phyloP scores from a whole-genome alignment of 768 basidiomycete genomes.

The Hebeloma cylindrosporum region DNA sequence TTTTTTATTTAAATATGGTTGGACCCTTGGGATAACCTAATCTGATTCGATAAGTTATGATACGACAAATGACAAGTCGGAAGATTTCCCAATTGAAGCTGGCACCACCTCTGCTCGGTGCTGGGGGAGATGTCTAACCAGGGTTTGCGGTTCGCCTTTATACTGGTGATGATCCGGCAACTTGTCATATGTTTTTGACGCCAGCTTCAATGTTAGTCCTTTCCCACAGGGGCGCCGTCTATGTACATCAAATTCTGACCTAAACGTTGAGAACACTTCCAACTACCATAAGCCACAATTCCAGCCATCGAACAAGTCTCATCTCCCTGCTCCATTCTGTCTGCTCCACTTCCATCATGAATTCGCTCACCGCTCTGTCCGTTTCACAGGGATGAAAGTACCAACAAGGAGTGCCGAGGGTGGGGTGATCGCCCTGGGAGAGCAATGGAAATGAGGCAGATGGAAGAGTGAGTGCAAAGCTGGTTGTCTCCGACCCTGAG shows the following conservation, averaged over 20 bases:
- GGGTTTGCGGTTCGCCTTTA: constrained; percentile 1
- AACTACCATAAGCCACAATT: constrained; percentile 79
- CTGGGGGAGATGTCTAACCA: too few relatives aligned
- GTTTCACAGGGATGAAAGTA: constrained; percentile 89
- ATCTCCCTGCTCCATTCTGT: constrained; percentile 31
- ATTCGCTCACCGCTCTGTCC: constrained; percentile 60
- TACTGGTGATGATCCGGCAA: constrained; percentile 25
- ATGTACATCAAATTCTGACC: too few relatives aligned
- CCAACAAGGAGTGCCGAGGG: constrained; percentile 73
- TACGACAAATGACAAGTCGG: constrained; percentile 36
- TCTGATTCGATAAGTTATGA: constrained; percentile 32
- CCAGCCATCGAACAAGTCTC: constrained; percentile 52
- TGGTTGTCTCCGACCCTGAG: constrained; percentile 42
- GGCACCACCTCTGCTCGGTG: constrained; percentile 23
- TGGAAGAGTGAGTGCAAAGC: constrained; percentile 54
- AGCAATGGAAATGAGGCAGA: constrained; percentile 68
- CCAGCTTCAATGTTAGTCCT: too few relatives aligned
- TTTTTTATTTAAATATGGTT: constrained; percentile 27
- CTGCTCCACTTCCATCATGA: constrained; percentile 51
- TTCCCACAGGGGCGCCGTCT: too few relatives aligned
- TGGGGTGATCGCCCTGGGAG: constrained; percentile 87
- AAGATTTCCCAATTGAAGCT: constrained; percentile 17
- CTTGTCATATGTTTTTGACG: constrained; percentile 25
- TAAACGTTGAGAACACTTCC: constrained; percentile 60
- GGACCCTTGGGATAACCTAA: constrained; percentile 27